These are phyloP conservation scores for Linderniella brevidens DNA, from an alignment of 257 asterid species.

Conservation along the genomic window DNA sequence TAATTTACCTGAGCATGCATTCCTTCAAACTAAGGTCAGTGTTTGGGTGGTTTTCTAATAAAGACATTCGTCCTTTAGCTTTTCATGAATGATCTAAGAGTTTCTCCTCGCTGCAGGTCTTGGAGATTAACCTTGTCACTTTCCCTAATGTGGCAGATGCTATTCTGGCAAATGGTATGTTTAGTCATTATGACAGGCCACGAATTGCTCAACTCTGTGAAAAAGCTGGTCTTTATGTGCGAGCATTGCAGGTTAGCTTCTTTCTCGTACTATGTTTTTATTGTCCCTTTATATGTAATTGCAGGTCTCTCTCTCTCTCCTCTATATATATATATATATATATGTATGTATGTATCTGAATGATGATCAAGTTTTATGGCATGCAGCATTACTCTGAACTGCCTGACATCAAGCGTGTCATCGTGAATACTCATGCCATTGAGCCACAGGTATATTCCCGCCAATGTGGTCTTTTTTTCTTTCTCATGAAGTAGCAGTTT, in stretches of 20 bases:
- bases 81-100: slow-evolving; percentile 7
- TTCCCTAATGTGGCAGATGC: slow-evolving; percentile 99
- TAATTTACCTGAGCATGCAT: slow-evolving; percentile 87
- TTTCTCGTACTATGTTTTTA: slow-evolving; percentile 3
- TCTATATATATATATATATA: too few species aligned
- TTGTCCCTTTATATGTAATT: too few species aligned
- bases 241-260: slow-evolving; percentile 81
- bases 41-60: not conserved
- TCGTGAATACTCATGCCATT: slow-evolving; percentile 98
- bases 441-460: slow-evolving; percentile 75
- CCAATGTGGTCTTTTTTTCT: not conserved
- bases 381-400: slow-evolving; percentile 86
- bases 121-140: slow-evolving; percentile 91
- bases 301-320: too few species aligned
- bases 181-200: slow-evolving; percentile 96
- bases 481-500: slow-evolving; percentile 2
- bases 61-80: not conserved
- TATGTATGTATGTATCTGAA: not conserved
- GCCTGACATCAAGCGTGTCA: slow-evolving; percentile 95
- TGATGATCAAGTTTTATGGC: not conserved
- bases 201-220: slow-evolving; percentile 97
- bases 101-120: slow-evolving; percentile 34
- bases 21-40: slow-evolving; percentile 87
- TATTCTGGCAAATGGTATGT: slow-evolving; percentile 97
- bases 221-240: slow-evolving; percentile 90